Conservation (phyloP, 164 flowering plant species). For the Aristolochia fimbriata region DNA sequence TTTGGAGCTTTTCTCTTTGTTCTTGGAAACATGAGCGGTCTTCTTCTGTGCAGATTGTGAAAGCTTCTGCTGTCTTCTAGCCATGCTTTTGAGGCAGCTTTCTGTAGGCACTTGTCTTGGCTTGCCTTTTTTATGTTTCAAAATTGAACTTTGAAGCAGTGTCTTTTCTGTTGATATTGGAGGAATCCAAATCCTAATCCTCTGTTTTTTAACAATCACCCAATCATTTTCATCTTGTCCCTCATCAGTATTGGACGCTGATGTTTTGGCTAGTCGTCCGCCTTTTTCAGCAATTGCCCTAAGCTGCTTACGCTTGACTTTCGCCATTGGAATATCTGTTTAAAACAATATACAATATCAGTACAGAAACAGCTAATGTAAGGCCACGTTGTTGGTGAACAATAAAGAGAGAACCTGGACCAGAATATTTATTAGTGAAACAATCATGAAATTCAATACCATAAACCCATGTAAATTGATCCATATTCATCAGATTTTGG, state of each 20-base stretch:
- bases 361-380: too few species aligned
- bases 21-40: conserved; percentile 11
- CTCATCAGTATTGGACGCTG: conserved; percentile 9
- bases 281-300: conserved; percentile 14
- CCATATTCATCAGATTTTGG: too few species aligned
- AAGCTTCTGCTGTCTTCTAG: conserved; percentile 6
- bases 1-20: neutral
- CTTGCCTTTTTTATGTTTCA: conserved; percentile 12
- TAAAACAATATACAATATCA: too few species aligned
- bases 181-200: conserved; percentile 65
- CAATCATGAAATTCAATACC: too few species aligned
- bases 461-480: too few species aligned
- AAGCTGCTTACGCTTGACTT: conserved; percentile 31
- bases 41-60: conserved; percentile 12
- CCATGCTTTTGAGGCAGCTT: conserved; percentile 2
- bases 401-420: too few species aligned
- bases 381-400: too few species aligned
- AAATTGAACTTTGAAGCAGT: conserved; percentile 14
- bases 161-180: conserved; percentile 29
- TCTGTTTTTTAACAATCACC: conserved; percentile 87
- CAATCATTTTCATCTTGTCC: conserved; percentile 44
- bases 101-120: conserved; percentile 4
- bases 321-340: conserved; percentile 30
- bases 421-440: too few species aligned
- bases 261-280: conserved; percentile 7